Conservation (phyloP, 2,329 filamentous ascomycete species). For the Arthrobotrys entomopaga region DNA sequence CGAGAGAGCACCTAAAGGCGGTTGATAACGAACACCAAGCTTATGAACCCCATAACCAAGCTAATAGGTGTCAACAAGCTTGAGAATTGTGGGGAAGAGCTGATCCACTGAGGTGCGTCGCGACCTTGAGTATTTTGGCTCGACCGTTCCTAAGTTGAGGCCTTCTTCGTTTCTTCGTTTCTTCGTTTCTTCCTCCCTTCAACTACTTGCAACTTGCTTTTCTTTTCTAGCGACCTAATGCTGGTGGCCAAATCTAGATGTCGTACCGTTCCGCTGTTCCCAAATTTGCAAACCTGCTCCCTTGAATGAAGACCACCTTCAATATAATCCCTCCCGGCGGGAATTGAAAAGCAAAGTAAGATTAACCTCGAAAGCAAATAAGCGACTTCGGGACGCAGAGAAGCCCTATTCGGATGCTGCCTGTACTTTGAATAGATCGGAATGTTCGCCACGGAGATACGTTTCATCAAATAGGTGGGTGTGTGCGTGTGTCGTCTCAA, state of each 20-base stretch:
- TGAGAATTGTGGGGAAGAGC: conserved; percentile 21
- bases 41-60: conserved; percentile 38
- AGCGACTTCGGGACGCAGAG: conserved; percentile 23
- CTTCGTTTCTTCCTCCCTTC: conserved; percentile 34
- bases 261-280: conserved; percentile 15
- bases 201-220: conserved; percentile 35
- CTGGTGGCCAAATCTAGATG: conserved; percentile 22
- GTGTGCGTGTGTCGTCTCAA: conserved; percentile 50
- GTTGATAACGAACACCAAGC: conserved; percentile 44
- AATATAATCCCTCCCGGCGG: conserved; percentile 12
- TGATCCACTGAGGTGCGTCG: conserved; percentile 26
- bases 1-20: conserved; percentile 44
- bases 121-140: conserved; percentile 34
- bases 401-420: conserved; percentile 29
- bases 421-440: conserved; percentile 38
- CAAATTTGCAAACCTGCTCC: conserved; percentile 2
- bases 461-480: conserved; percentile 47
- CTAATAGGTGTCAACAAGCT: conserved; percentile 48
- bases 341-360: conserved; percentile 25
- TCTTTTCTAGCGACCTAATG: conserved; percentile 13
- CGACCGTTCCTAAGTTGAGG: conserved; percentile 30
- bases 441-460: conserved; percentile 44
- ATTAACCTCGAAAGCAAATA: conserved; percentile 18
- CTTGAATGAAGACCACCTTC: conserved; percentile 17
- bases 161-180: conserved; percentile 26